Conservation (phyloP, 2,329 filamentous ascomycete genomes). For the Sporothrix dimorphospora region DNA sequence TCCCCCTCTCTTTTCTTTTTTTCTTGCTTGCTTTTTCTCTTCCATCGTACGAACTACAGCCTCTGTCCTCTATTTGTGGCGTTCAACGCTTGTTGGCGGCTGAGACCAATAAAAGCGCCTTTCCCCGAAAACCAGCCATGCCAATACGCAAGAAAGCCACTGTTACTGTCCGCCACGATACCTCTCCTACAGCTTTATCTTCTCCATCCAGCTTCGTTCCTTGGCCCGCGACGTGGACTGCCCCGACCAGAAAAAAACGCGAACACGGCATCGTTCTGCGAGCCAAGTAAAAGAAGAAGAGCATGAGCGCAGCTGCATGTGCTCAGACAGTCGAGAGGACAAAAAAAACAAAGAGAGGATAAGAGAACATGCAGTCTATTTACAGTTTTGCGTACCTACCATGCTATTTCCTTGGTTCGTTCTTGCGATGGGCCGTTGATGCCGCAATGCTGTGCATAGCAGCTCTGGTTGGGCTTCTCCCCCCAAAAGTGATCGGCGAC, state of each 20-base stretch:
- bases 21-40: background rate
- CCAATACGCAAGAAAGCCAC: background rate
- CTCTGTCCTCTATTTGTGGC: background rate
- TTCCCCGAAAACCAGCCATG: background rate
- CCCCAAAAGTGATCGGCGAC: conserved; percentile 4
- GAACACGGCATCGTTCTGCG: background rate
- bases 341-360: background rate
- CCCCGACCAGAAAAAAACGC: too few species aligned
- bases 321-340: too few species aligned
- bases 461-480: background rate
- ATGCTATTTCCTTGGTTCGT: background rate
- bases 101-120: conserved; percentile 12
- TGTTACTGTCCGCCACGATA: background rate
- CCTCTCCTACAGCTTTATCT: background rate
- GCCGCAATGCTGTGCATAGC: background rate
- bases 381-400: background rate
- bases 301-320: background rate
- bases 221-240: background rate
- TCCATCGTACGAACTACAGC: background rate
- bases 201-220: background rate
- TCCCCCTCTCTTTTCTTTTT: background rate
- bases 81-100: too few species aligned
- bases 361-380: conserved; percentile 5
- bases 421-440: background rate
- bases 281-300: background rate